Base-by-base conservation (phyloP, 2,329 filamentous ascomycete species). In the Neoarthrinium moseri region DNA sequence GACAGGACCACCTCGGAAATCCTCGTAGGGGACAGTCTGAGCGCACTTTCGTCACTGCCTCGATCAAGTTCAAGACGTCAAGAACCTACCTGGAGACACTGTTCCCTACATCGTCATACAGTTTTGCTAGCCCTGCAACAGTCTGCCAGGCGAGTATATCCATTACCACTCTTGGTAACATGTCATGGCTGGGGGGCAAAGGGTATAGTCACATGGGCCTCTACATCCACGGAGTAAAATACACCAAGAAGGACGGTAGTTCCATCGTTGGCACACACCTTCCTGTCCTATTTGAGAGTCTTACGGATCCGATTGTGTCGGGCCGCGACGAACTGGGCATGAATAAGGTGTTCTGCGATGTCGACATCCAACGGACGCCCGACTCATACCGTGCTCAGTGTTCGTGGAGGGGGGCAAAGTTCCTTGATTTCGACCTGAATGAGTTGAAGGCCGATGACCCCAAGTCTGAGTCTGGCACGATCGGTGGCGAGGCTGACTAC, bases 191-290 rank as follows among this genome's bases (percentile, higher is more conserved):
- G 0, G 80, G 77, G 4, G 81, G 81, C 2, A 62, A 65, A 0
- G 80, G 81, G 1, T 86, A 86, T 57, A 72, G 66, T 15, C 73
- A 76, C 52, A 64, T 81, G 12, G 81, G 80, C 0, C 68, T 86
- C 0, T 84, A 81, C 55, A 73, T 86, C 13, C 82, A 86, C 49
- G 81, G 78, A 0, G 75, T 85, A 2, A 62, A 81, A 49, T 83
- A 83, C 51, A 69, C 62, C 1, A 76, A 73, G 51, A 64, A 69
- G 58, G 77, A 62, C 44, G 78, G 79, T 1, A 63, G 65, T 0
- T 62, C 68, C 0, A 55, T 80, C 1, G 61, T 61, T 11, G 81
- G 80, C 2, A 75, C 75, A 0, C 84, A 77, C 51, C 57, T 84
- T 29, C 73, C 78, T 0, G 64, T 84, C 0, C 61, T 84, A 0